Evolutionary conservation across 495 filamentous ascomycete species (phyloP), one percentile per base, ranked within the genome.

Genomic region (Penicillium coprophilum): DNA sequence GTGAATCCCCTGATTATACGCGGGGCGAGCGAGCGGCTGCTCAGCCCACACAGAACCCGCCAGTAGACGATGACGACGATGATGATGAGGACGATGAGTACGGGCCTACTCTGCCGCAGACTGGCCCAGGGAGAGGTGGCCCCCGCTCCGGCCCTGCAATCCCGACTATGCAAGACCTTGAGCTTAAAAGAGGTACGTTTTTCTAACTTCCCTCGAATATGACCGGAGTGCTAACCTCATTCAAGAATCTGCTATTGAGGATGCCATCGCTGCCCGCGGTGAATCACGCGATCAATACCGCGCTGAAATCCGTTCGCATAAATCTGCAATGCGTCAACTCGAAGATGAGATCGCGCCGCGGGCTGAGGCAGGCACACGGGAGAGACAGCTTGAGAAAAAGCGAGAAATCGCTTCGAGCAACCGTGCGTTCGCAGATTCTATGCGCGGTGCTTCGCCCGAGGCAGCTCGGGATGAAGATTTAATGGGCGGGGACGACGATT

Each of bases 311-410:
- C 66, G 62, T 48, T 67, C 73, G 6, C 76, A 77, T 41, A 67
- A 66, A 31, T 50, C 67, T 4, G 65, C 68, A 46, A 15, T 70
- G 28, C 67, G 68, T 19, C 65, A 72, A 7, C 54, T 77, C 36
- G 58, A 76, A 66, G 92, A 96, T 10, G 93, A 97, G 55, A 72
- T 96, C 11, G 81, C 78, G 0, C 93, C 94, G 4, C 88, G 91
- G 13, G 90, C 93, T 0, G 91, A 93, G 46, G 73, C 93, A 0
- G 92, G 93, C 1, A 92, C 90, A 3, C 84, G 86, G 24, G 94
- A 96, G 70, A 84, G 93, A 9, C 82, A 84, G 52, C 78, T 98
- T 5, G 93, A 98, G 77, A 96, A 96, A 77, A 86, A 85, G 46
- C 74, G 73, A 11, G 85, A 87, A 53, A 71, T 66, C 6, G 76